Conservation (phyloP, 768 basidiomycete species). For the Suillus cothurnatus region DNA sequence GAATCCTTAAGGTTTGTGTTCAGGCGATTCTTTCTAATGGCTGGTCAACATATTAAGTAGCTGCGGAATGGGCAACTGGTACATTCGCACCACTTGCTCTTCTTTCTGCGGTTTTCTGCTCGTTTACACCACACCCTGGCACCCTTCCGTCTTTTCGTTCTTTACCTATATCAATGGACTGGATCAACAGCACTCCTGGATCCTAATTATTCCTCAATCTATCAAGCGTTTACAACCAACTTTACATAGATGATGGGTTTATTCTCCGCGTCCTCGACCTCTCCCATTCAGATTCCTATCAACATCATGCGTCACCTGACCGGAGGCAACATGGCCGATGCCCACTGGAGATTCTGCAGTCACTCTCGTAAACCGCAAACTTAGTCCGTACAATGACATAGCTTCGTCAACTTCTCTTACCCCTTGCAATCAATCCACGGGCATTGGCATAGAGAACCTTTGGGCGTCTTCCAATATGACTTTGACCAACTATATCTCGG, state of each 20-base stretch:
- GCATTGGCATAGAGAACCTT: slow-evolving; percentile 14
- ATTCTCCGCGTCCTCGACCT: slow-evolving; percentile 52
- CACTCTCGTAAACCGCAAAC: slow-evolving; percentile 76
- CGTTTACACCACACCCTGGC: slow-evolving; percentile 58
- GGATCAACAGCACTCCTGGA: slow-evolving; percentile 77
- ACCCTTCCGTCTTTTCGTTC: slow-evolving; percentile 78
- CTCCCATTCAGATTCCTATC: slow-evolving; percentile 76
- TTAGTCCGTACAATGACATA: slow-evolving; percentile 73
- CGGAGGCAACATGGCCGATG: slow-evolving; percentile 71
- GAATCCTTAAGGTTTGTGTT: slow-evolving; percentile 81
- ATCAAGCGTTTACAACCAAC: slow-evolving; percentile 80
- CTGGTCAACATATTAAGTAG: slow-evolving; percentile 72
- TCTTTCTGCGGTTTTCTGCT: slow-evolving; percentile 54
- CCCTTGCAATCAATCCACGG: slow-evolving; percentile 4
- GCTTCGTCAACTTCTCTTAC: not conserved
- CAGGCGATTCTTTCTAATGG: slow-evolving; percentile 93
- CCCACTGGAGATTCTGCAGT: slow-evolving; percentile 61
- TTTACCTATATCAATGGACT: slow-evolving; percentile 85
- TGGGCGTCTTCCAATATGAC: slow-evolving; percentile 15
- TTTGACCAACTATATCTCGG: slow-evolving; percentile 8
- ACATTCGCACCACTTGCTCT: slow-evolving; percentile 65
- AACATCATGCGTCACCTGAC: slow-evolving; percentile 82
- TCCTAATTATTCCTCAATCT: slow-evolving; percentile 86
- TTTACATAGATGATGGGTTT: slow-evolving; percentile 90
- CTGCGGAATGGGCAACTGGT: slow-evolving; percentile 79